A percentile compares a stretch with the other conserved stretches of the same genome.
These are phyloP conservation scores for Sporothrix pallida DNA, from an alignment of 2,329 filamentous ascomycete genomes.

Conservation along the genomic window DNA sequence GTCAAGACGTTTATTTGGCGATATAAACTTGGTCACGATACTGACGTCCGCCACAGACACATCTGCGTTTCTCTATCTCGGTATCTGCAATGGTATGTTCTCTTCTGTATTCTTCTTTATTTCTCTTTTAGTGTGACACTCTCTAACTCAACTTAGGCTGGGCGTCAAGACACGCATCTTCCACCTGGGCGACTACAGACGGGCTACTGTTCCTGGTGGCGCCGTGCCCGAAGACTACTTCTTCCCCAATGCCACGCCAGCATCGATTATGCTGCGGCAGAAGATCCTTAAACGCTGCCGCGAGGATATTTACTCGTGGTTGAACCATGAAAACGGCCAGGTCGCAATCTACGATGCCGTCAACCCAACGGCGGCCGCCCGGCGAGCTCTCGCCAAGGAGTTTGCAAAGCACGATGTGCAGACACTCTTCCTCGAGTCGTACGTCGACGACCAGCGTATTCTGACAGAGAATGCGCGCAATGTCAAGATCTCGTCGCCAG, in stretches of 20 bases:
- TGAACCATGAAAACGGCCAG: slow-evolving; percentile 97
- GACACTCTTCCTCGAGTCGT: slow-evolving; percentile 96
- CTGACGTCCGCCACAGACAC: slow-evolving; percentile 60
- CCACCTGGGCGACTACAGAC: slow-evolving; percentile 93
- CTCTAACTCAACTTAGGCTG: slow-evolving; percentile 60
- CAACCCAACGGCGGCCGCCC: slow-evolving; percentile 83
- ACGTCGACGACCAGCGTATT: slow-evolving; percentile 89
- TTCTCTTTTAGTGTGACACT: not conserved
- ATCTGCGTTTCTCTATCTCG: slow-evolving; percentile 94
- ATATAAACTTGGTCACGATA: not conserved
- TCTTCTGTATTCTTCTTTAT: not conserved
- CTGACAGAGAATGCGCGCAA: slow-evolving; percentile 95
- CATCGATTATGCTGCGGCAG: slow-evolving; percentile 90
- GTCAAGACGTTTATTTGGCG: not conserved
- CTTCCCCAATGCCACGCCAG: slow-evolving; percentile 89
- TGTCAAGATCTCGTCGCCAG: slow-evolving; percentile 96
- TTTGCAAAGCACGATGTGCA: slow-evolving; percentile 97
- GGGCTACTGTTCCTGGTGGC: slow-evolving; percentile 83
- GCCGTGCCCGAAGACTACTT: slow-evolving; percentile 97
- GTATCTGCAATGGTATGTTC: slow-evolving; percentile 80
- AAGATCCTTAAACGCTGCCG: slow-evolving; percentile 98
- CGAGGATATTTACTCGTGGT: slow-evolving; percentile 94
- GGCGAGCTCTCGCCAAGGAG: slow-evolving; percentile 87
- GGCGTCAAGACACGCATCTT: slow-evolving; percentile 98
- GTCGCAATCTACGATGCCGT: slow-evolving; percentile 99